These are phyloP conservation scores for Entomortierella chlamydospora DNA, from an alignment of 192 early-diverging fungal genomes.

Conservation along the genomic window DNA sequence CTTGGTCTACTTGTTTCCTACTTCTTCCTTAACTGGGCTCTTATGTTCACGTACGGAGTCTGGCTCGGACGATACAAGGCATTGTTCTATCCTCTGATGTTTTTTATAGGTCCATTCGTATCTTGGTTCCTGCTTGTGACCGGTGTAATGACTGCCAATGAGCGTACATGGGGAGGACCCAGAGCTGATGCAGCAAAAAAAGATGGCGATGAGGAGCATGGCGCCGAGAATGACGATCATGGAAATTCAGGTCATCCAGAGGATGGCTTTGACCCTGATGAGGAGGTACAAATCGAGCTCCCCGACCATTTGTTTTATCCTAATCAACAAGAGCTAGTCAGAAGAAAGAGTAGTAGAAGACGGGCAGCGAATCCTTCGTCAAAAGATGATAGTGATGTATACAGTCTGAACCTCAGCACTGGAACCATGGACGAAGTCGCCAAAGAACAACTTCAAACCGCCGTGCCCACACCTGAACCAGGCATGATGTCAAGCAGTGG, in stretches of 20 bases:
- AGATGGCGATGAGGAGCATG: neutral
- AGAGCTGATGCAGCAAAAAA: slow-evolving; percentile 17
- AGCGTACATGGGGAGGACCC: slow-evolving; percentile 14
- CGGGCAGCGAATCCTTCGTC: neutral
- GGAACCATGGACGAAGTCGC: too few species aligned
- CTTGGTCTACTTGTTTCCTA: slow-evolving; percentile 7
- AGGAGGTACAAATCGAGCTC: slow-evolving; percentile 9
- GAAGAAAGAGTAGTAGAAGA: too few species aligned
- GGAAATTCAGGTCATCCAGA: neutral
- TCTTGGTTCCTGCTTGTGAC: slow-evolving; percentile 25
- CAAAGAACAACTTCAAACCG: too few species aligned
- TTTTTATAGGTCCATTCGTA: slow-evolving; percentile 21
- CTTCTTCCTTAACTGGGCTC: slow-evolving; percentile 7
- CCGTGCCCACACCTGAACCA: too few species aligned
- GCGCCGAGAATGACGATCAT: neutral
- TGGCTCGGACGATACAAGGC: slow-evolving; percentile 26
- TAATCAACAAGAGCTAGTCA: neutral
- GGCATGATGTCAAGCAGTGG: too few species aligned
- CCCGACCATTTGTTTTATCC: slow-evolving; percentile 26
- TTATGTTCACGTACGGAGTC: slow-evolving; percentile 17
- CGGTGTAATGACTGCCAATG: slow-evolving; percentile 31
- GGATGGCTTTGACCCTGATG: neutral
- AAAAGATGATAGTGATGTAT: neutral
- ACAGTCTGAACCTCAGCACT: neutral
- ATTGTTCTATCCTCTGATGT: slow-evolving; percentile 19